Evolutionary conservation across 306 rosid species (phyloP).

Genomic region (Citrullus amarus): DNA sequence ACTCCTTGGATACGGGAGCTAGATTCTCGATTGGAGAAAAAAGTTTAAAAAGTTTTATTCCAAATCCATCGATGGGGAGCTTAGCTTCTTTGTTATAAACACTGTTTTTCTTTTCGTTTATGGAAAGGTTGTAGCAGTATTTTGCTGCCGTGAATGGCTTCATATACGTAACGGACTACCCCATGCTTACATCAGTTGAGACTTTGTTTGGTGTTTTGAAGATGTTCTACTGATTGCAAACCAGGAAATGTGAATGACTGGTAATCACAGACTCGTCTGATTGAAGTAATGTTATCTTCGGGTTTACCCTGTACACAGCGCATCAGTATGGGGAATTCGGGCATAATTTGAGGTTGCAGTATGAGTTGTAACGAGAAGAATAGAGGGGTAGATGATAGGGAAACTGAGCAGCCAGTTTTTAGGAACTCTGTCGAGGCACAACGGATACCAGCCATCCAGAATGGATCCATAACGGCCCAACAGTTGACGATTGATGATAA

Average conservation of each 20-base stretch:
- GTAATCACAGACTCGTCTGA: constrained; percentile 19
- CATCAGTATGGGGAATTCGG: constrained; percentile 45
- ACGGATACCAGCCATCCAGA: constrained; percentile 27
- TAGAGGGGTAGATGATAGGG: constrained; percentile 34
- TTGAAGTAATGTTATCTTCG: constrained; percentile 15
- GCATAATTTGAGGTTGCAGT: constrained; percentile 57
- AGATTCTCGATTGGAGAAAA: background rate
- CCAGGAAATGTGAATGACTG: background rate
- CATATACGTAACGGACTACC: constrained; percentile 8
- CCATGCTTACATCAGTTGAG: constrained; percentile 14
- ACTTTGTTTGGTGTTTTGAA: constrained; percentile 11
- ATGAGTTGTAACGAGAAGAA: constrained; percentile 57
- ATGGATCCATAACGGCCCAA: constrained; percentile 35
- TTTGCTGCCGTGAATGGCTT: constrained; percentile 25
- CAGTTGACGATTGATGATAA: constrained; percentile 65
- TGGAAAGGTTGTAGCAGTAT: background rate
- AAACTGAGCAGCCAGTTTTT: constrained; percentile 23
- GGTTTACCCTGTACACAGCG: constrained; percentile 2
- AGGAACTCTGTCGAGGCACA: constrained; percentile 22
- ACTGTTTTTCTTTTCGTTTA: constrained; percentile 2
- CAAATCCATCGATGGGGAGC: constrained; percentile 15
- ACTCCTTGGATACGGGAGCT: background rate
- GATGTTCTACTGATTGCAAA: constrained; percentile 16
- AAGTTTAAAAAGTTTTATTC: background rate
- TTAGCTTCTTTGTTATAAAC: background rate